A percentile compares a stretch with the other conserved stretches of the same genome.
phyloP scores from a whole-genome alignment of 257 asterid species.

The Solanum infundibuliforme region DNA sequence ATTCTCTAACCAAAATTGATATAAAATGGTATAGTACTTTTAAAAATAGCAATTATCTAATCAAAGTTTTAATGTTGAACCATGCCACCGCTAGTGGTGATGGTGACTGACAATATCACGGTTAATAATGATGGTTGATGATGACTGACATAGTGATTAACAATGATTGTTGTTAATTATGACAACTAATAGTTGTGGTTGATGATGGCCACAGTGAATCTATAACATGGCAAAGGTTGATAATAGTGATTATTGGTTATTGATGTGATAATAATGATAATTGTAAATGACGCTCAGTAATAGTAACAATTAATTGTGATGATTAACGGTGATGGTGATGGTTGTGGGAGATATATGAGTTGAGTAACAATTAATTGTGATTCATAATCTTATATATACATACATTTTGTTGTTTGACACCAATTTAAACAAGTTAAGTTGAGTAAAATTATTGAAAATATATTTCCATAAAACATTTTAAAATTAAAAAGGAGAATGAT shows the following conservation, averaged over 20 bases:
- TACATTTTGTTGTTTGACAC: neutral
- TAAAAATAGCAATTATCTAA: no score
- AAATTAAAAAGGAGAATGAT: neutral
- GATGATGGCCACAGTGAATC: rapidly evolving
- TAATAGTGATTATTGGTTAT: neutral
- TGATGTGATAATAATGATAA: neutral
- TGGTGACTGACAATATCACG: neutral
- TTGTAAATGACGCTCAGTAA: neutral
- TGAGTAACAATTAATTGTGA: neutral
- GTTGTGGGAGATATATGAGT: neutral
- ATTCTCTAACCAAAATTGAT: neutral
- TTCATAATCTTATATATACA: neutral
- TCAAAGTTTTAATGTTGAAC: neutral
- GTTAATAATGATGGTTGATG: neutral
- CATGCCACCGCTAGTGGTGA: neutral
- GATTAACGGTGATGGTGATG: neutral
- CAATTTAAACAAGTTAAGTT: neutral
- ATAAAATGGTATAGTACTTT: no score
- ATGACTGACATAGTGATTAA: neutral
- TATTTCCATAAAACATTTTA: neutral
- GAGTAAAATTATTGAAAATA: neutral
- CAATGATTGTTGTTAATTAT: neutral
- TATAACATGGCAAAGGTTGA: neutral
- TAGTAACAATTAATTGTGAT: neutral
- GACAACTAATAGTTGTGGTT: neutral